A percentile compares a stretch with the other conserved stretches of the same genome.
phyloP scores from a whole-genome alignment of 164 flowering plant genomes.

The Annona squamosa region DNA sequence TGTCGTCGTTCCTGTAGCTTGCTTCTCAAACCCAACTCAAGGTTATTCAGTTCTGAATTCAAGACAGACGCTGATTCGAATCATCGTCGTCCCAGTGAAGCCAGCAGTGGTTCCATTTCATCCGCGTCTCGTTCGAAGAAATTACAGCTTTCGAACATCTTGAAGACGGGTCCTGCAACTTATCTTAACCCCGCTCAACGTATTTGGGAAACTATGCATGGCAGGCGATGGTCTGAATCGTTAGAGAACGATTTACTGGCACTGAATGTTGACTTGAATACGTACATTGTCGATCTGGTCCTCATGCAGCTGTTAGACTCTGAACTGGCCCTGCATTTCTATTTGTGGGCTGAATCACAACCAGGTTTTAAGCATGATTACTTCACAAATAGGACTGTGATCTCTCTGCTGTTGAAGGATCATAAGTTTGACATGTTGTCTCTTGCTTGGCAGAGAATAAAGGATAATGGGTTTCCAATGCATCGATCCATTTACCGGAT shows the following conservation, averaged over 20 bases:
- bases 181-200: slow-evolving; percentile 11
- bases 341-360: slow-evolving; percentile 25
- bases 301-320: slow-evolving; percentile 16
- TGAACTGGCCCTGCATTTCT: slow-evolving; percentile 22
- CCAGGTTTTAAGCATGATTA: slow-evolving; percentile 20
- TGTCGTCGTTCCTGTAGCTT: slow-evolving; percentile 4
- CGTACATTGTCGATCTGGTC: slow-evolving; percentile 25
- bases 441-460: slow-evolving; percentile 16
- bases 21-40: slow-evolving; percentile 6
- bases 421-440: slow-evolving; percentile 14
- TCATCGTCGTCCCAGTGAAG: not conserved
- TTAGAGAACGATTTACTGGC: slow-evolving; percentile 20
- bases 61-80: not conserved
- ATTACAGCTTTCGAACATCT: slow-evolving; percentile 2
- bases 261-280: slow-evolving; percentile 19
- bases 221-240: slow-evolving; percentile 22
- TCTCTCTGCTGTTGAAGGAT: slow-evolving; percentile 20
- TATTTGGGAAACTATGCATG: slow-evolving; percentile 14
- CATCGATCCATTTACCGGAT: slow-evolving; percentile 60
- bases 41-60: slow-evolving; percentile 12
- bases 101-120: not conserved
- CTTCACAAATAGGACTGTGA: slow-evolving; percentile 21
- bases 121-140: slow-evolving; percentile 1
- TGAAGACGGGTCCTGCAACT: slow-evolving; percentile 9
- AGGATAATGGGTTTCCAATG: slow-evolving; percentile 16